Conservation (phyloP, 2,329 filamentous ascomycete species). For the Phaeosphaeria sp. region DNA sequence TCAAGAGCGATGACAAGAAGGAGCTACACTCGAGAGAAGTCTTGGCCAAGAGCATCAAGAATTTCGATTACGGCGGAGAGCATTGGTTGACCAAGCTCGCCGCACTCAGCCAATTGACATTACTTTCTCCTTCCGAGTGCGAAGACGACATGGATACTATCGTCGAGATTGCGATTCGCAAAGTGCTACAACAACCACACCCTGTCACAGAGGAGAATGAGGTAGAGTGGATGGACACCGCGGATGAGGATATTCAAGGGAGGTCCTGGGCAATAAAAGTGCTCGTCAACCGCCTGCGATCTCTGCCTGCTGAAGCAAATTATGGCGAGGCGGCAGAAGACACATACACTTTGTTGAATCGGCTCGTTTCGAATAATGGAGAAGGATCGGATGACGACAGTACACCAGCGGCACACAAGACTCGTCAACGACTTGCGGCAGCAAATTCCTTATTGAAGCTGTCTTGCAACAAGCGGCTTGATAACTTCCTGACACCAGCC, state of each 20-base stretch:
- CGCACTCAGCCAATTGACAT: slow-evolving; percentile 75
- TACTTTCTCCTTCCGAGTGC: slow-evolving; percentile 75
- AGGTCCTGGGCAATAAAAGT: slow-evolving; percentile 86
- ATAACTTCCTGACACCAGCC: slow-evolving; percentile 72
- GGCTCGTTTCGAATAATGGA: slow-evolving; percentile 75
- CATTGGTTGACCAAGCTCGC: slow-evolving; percentile 78
- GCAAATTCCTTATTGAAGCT: slow-evolving; percentile 83
- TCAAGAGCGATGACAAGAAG: slow-evolving; percentile 77
- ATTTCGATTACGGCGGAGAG: slow-evolving; percentile 73
- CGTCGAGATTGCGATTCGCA: slow-evolving; percentile 75
- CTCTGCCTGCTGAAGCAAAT: slow-evolving; percentile 54
- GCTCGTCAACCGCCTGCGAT: slow-evolving; percentile 83
- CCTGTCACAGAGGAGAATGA: slow-evolving; percentile 62
- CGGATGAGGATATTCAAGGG: slow-evolving; percentile 81
- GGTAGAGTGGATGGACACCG: slow-evolving; percentile 57
- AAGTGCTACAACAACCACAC: slow-evolving; percentile 75
- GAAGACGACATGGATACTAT: slow-evolving; percentile 76
- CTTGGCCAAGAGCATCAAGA: slow-evolving; percentile 74
- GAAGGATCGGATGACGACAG: slow-evolving; percentile 75
- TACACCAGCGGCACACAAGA: slow-evolving; percentile 78
- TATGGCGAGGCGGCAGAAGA: slow-evolving; percentile 63
- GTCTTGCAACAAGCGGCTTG: slow-evolving; percentile 76
- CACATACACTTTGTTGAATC: slow-evolving; percentile 80
- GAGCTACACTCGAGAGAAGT: slow-evolving; percentile 87
- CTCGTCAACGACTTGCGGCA: slow-evolving; percentile 80